Evolutionary conservation across 2,329 filamentous ascomycete genomes (phyloP).

Genomic region (Exophiala alcalophila): DNA sequence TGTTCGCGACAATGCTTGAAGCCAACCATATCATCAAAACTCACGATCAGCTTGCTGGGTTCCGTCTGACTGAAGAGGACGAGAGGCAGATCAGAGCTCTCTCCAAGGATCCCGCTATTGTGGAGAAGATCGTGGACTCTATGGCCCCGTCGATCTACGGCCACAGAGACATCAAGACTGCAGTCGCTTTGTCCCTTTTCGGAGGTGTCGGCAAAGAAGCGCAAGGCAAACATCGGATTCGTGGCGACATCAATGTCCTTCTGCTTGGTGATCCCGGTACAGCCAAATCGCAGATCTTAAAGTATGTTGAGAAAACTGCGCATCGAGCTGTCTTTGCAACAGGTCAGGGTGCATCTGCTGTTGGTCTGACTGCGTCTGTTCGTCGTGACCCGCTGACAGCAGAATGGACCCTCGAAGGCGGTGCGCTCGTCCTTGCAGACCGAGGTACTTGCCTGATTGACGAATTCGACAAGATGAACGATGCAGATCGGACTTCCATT

Average conservation of each 20-base stretch:
- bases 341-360: constrained; percentile 92
- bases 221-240: constrained; percentile 83
- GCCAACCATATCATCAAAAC: constrained; percentile 97
- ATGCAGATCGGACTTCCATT: constrained; percentile 95
- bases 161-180: constrained; percentile 95
- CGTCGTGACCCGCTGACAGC: constrained; percentile 90
- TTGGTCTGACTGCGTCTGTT: constrained; percentile 95
- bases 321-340: constrained; percentile 97
- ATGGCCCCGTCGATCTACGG: constrained; percentile 98
- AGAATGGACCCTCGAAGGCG: constrained; percentile 97
- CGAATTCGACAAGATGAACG: constrained; percentile 99
- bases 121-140: constrained; percentile 88
- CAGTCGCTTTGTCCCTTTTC: constrained; percentile 88
- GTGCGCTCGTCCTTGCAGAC: constrained; percentile 90
- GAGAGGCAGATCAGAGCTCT: constrained; percentile 85
- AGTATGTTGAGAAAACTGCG: constrained; percentile 96
- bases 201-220: constrained; percentile 89
- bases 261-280: constrained; percentile 96
- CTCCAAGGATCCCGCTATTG: constrained; percentile 83
- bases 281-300: constrained; percentile 94
- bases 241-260: constrained; percentile 96
- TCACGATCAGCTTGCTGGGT: constrained; percentile 95
- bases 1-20: constrained; percentile 95
- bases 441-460: constrained; percentile 94
- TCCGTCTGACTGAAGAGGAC: constrained; percentile 91